A percentile compares a stretch with the other conserved stretches of the same genome.
phyloP scores from a whole-genome alignment of 2,329 filamentous ascomycete genomes.

The Stachybotrys echinatus region DNA sequence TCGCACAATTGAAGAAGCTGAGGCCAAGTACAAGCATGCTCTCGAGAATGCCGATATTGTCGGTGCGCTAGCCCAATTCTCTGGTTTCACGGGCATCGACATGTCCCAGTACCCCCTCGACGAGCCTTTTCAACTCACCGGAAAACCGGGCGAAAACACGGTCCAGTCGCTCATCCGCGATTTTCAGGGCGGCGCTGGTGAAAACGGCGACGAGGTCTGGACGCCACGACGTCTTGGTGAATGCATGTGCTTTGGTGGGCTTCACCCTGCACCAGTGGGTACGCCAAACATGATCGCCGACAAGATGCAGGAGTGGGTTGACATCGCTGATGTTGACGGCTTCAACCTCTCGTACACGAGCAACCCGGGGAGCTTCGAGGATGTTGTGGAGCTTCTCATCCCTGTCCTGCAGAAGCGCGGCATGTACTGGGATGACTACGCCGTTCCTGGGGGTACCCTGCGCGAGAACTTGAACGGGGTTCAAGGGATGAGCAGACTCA shows the following conservation, averaged over 20 bases:
- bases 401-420: constrained; percentile 5
- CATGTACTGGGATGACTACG: constrained; percentile 8
- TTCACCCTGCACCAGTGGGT: constrained; percentile 6
- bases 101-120: constrained; percentile 42
- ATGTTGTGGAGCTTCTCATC: constrained; percentile 7
- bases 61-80: constrained; percentile 5
- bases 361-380: constrained; percentile 3
- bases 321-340: constrained; percentile 5
- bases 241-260: constrained; percentile 2
- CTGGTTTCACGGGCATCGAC: constrained; percentile 9
- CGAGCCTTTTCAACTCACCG: constrained; percentile 44
- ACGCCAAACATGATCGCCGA: constrained; percentile 5
- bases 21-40: background rate
- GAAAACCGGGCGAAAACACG: constrained; percentile 43
- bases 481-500: background rate
- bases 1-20: constrained; percentile 4
- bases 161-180: background rate
- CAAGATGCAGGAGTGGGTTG: constrained; percentile 4
- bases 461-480: constrained; percentile 3
- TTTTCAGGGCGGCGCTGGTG: constrained; percentile 4
- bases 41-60: constrained; percentile 4
- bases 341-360: constrained; percentile 28
- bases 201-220: constrained; percentile 8
- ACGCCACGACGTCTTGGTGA: constrained; percentile 1
- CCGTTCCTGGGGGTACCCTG: constrained; percentile 3